phyloP scores from a whole-genome alignment of 2,329 filamentous ascomycete species.

The Lasiodiplodia gonubiensis region DNA sequence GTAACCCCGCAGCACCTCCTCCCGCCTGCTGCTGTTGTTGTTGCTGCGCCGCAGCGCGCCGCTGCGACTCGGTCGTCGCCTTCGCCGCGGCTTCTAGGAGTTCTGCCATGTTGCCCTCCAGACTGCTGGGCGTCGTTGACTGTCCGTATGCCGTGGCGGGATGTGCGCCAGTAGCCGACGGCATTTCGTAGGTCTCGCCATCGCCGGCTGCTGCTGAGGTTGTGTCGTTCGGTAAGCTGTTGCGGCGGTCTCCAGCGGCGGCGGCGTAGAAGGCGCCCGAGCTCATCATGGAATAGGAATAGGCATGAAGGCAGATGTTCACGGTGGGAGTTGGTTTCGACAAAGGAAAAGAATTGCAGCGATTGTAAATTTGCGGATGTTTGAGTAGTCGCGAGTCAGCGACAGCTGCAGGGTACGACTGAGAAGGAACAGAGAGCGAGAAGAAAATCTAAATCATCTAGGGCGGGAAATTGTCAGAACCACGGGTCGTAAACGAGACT shows the following conservation, averaged over 20 bases:
- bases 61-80: constrained; percentile 38
- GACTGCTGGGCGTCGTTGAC: neutral
- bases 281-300: constrained; percentile 10
- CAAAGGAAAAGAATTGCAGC: neutral
- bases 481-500: neutral
- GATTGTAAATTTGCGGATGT: neutral
- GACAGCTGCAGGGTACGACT: neutral
- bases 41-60: constrained; percentile 1
- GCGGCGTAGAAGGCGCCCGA: constrained; percentile 14
- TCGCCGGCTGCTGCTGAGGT: neutral
- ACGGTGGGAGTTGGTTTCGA: neutral
- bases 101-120: constrained; percentile 37
- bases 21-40: neutral
- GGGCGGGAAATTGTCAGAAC: constrained; percentile 8
- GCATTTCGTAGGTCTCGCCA: constrained; percentile 4
- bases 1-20: neutral
- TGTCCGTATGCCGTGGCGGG: neutral
- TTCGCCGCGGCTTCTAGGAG: constrained; percentile 46
- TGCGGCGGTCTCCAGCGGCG: constrained; percentile 1
- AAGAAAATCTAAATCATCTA: neutral
- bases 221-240: neutral
- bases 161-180: neutral
- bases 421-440: neutral
- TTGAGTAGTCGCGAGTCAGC: too few species aligned
- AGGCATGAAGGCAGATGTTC: neutral